Base-by-base conservation (phyloP, 257 asterid genomes). In the Solanum tacnaense region DNA sequence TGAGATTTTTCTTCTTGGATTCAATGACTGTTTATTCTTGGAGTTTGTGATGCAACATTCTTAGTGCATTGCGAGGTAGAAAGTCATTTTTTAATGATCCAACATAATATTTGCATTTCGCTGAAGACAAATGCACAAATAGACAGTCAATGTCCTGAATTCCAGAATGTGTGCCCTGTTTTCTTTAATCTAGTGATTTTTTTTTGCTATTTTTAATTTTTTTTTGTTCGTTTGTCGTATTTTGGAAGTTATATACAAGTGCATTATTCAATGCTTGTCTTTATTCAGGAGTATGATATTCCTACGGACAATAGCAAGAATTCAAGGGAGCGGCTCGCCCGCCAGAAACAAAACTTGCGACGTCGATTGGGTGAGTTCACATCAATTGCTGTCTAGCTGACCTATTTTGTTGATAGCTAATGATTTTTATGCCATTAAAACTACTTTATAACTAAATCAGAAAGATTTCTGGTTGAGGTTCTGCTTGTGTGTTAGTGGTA, bases 321-420 rank as follows among this genome's bases (percentile, higher is more conserved):
- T 87, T 94, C 99, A 76, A 95, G 92, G 91, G 99, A 97, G 89
- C 92, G 98, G 87, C 91, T 97, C 92, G 95, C 95, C 86, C 94
- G 98, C 46, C 99, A 96, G 91, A 97, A 97, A 92, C 98, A 95
- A 91, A 96, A 95, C 90, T 97, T 96, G 89, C 94, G 89, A 88
- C 98, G 98, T 49, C 96, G 99, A 90, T 92, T 95, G 91, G 99
- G 99, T 96, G 88, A 92, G 98, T 88, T 88, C 67, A 75, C 81
- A 52, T 84, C 87, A 81, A 62, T 41, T 38, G 3, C 35, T 71
- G 38, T 10, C 18, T 29, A 49, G 68, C 86, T 49, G 86, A 20
- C 86, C 70, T 27, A 82, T 52, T 32, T 52, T 49, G 44, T 29
- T 82, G 86, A 49, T 82, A 29, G 38, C 31, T 29, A 49, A 49